phyloP scores from a whole-genome alignment of 2,329 filamentous ascomycete species.

The Tolypocladium inflatum region DNA sequence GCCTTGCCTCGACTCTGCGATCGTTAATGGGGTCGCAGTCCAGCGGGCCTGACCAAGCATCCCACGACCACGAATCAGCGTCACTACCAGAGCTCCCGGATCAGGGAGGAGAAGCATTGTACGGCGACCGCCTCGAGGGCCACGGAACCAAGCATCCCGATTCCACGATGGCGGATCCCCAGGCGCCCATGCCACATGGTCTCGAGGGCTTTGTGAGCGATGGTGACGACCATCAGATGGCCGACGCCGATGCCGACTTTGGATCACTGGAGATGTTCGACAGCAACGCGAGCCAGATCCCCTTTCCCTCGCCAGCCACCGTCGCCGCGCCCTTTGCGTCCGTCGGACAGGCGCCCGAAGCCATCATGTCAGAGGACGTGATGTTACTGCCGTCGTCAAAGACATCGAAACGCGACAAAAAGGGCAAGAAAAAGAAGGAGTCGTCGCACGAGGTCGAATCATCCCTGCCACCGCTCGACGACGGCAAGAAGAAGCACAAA shows the following conservation, averaged over 20 bases:
- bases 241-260: constrained; percentile 20
- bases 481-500: constrained; percentile 12
- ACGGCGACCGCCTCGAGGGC: constrained; percentile 7
- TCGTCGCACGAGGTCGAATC: constrained; percentile 8
- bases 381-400: constrained; percentile 8
- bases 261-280: constrained; percentile 28
- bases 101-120: not conserved
- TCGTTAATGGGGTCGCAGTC: constrained; percentile 18
- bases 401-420: constrained; percentile 22
- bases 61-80: not conserved
- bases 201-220: constrained; percentile 16
- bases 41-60: constrained; percentile 11
- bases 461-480: constrained; percentile 7
- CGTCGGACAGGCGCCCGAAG: constrained; percentile 15
- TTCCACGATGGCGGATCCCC: not conserved
- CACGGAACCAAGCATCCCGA: constrained; percentile 4
- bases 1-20: constrained; percentile 20
- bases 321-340: constrained; percentile 4
- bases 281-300: constrained; percentile 21
- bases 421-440: constrained; percentile 18
- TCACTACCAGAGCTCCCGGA: too few relatives aligned
- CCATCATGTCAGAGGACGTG: constrained; percentile 17
- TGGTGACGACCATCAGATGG: constrained; percentile 9
- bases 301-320: constrained; percentile 19
- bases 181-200: constrained; percentile 6